Evolutionary conservation across 129 eudicot genomes (phyloP), one percentile per base, ranked within the genome.

Genomic region (Tagetes erecta): DNA sequence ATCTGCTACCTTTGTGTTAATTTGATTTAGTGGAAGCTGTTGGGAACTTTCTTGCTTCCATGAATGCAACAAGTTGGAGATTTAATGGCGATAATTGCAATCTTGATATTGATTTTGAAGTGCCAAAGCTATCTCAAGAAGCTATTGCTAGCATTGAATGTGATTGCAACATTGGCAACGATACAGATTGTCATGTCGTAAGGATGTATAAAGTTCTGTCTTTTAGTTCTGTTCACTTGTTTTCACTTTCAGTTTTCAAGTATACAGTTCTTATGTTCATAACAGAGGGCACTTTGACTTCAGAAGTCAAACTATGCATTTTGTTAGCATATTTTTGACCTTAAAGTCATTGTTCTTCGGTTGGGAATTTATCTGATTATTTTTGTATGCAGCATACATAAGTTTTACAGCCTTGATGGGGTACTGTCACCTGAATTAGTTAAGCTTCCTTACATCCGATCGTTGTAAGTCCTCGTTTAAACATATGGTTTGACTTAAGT

Each of bases 21-120:
- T 64, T 69, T 57, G 11, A 64, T 64, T 41, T 62, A 92, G 98
- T 86, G 84, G 80, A 84, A 69, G 86, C 77, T 79, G 87, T 92
- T 53, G 82, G 62, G 77, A 80, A 80, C 66, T 79, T 92, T 68
- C 83, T 83, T 62, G 77, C 72, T 42, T 78, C 80, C 7, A 87
- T 92, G 96, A 96, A 96, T 20, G 88, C 98, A 78, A 84, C 81
- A 46, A 52, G 55, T 78, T 92, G 96, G 98, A 79, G 77, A 76
- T 86, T 90, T 42, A 49, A 87, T 80, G 84, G 81, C 9, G 83
- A 82, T n/a, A 49, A 72, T 65, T 92, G 98, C 72, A 70, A 75
- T 74, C 75, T 92, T 72, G 88, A 87, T 72, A 71, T 6, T n/a
- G 86, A 84, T 77, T 80, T 73, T 36, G 68, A 83, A 42, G 81